Base-by-base conservation (phyloP, 495 filamentous ascomycete species). In the Penicillium samsonianum region DNA sequence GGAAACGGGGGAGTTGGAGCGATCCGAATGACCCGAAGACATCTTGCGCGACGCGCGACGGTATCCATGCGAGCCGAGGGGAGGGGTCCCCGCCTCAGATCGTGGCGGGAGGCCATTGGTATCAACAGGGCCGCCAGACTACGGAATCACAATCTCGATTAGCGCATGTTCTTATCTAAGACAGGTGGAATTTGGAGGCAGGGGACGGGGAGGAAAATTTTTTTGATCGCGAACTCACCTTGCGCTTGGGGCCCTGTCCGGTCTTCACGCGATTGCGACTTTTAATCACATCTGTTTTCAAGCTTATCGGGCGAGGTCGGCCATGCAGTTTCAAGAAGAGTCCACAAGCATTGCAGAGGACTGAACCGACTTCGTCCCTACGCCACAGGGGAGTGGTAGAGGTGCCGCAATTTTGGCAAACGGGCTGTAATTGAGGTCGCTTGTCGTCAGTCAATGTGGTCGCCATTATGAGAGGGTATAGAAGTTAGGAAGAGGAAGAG, bases 281-380 rank as follows among this genome's bases (percentile, higher is more conserved):
- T 77, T 99, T 99, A 77, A 99, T 99, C 58, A 98, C 92, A 79
- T 99, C 95, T 43, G 95, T 99, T 78, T 99, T 99, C 63, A 99
- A 83, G 61, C 88, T 92, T 73, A 96, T 96, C 66, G 95, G 95
- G 50, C 94, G 87, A 60, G 95, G 85, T 20, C 91, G 86, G 58
- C 91, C 90, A 63, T 99, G 94, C 58, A 99, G 85, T 79, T 99
- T 99, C 64, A 98, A 73, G 75, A 99, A 99, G 38, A 99, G 77
- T 33, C 95, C 95, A 71, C 95, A 99, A 41, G 95, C 94, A 76
- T 99, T 99, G 84, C 94, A 99, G 41, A 99, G 90, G n/a, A 99
- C 92, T 3, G 91, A 90, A 58, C 94, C 94, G 53, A 86, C 82
- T 78, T 99, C 94, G 80, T 99, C 94, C 69, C 94, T 84, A 68